Evolutionary conservation across 108 stramenopile genomes (phyloP).

Genomic region (Fragilaria crotonensis): DNA sequence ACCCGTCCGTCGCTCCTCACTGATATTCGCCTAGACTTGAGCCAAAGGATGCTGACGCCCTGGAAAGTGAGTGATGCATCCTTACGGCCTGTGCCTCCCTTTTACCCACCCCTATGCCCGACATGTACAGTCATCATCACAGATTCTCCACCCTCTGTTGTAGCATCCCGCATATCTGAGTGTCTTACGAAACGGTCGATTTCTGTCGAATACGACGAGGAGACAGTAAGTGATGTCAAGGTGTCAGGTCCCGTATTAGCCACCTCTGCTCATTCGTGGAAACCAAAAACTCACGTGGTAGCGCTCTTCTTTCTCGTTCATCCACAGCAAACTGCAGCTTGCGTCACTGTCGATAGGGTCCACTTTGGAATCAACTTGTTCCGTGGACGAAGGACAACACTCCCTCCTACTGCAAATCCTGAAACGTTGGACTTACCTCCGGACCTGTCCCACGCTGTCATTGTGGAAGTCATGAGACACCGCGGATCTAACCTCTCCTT

Average conservation of each 20-base stretch:
- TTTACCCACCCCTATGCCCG: slow-evolving; percentile 35
- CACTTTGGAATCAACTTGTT: slow-evolving; percentile 31
- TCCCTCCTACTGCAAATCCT: background rate
- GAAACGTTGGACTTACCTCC: background rate
- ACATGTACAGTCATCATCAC: slow-evolving; percentile 16
- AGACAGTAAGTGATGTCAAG: slow-evolving; percentile 15
- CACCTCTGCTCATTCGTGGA: background rate
- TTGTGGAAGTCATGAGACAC: slow-evolving; percentile 35
- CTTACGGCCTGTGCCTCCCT: slow-evolving; percentile 22
- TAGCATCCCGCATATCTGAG: slow-evolving; percentile 41
- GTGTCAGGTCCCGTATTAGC: background rate
- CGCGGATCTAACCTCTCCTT: slow-evolving; percentile 26
- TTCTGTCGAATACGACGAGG: slow-evolving; percentile 51
- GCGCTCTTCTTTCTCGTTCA: background rate
- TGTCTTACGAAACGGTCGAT: slow-evolving; percentile 37
- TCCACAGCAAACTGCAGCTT: slow-evolving; percentile 20
- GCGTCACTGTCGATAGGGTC: slow-evolving; percentile 37
- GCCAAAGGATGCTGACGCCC: background rate
- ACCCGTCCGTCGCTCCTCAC: background rate
- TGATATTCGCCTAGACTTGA: background rate
- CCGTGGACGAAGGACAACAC: slow-evolving; percentile 7
- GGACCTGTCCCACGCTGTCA: slow-evolving; percentile 22
- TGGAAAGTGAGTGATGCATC: slow-evolving; percentile 32
- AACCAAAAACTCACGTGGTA: background rate
- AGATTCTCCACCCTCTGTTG: slow-evolving; percentile 43